Evolutionary conservation across 2,329 filamentous ascomycete genomes (phyloP), one percentile per base, ranked within the genome.

Genomic region (Fusarium vanettenii): DNA sequence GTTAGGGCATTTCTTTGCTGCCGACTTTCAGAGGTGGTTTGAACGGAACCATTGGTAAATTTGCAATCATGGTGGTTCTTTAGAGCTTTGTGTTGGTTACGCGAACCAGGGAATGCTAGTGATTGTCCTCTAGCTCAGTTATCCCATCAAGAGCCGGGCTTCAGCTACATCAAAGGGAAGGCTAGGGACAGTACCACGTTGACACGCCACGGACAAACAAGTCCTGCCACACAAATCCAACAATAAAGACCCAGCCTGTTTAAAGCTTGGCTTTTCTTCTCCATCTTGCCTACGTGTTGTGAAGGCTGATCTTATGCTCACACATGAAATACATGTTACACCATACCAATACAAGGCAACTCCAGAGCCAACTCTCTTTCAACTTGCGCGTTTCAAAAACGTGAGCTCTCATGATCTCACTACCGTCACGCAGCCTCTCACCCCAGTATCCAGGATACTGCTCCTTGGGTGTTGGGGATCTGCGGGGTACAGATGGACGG

Each of bases 21-120:
- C n/a, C 14, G 59, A 61, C 25, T 61, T 61, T 43, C 35, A 61
- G 59, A 27, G 39, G 9, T 61, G 59, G 59, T 61, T 61, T 25
- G 59, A 61, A 35, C 59, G 59, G 39, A 45, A 43, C 29, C 13
- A 61, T 16, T 61, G 39, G 59, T 43, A 8, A 11, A 31, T 9
- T 25, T 22, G 13, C 16, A 29, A 8, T 13, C 10, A 16, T n/a
- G 2, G 29, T 31, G 13, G 25, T 31, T 55, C 29, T 55, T 10
- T 8, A 39, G 31, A 16, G 16, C 25, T 6, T 27, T 29, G 16
- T 13, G 13, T 14, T 13, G 16, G 6, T 9, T 6, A 25, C 4
- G 25, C 2, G 22, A 57, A 11, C 8, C n/a, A 35, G 29, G 33
- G 8, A 35, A 31, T 29, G 29, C 18, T 7, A n/a, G n/a, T 57